Evolutionary conservation across 768 basidiomycete genomes (phyloP).

Genomic region (Suillus ampliporus): DNA sequence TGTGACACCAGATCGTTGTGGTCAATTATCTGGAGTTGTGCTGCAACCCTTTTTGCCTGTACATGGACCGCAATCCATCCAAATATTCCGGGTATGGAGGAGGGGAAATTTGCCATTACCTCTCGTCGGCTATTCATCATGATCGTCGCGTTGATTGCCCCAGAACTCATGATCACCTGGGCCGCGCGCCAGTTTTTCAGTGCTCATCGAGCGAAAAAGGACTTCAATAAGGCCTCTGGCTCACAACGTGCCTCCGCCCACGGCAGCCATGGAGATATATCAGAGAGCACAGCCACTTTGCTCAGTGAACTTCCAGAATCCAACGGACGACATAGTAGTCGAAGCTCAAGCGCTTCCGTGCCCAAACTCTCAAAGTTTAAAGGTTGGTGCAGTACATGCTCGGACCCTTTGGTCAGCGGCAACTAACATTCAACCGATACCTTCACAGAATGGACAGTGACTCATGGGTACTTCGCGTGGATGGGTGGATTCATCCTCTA

Average conservation of each 20-base stretch:
- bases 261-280: no score
- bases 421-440: not conserved
- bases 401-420: not conserved
- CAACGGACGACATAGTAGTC: no score
- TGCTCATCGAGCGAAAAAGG: constrained; percentile 13
- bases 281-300: accelerated
- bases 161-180: constrained; percentile 36
- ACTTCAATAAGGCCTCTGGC: no score
- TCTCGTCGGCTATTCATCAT: constrained; percentile 22
- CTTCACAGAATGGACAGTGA: constrained; percentile 8
- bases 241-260: no score
- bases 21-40: no score
- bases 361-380: not conserved
- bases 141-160: constrained; percentile 25
- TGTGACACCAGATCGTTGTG: no score
- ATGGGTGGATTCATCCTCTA: constrained; percentile 30
- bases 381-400: not conserved
- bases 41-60: no score
- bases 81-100: constrained; percentile 19
- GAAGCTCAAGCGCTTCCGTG: no score
- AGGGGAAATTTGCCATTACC: constrained; percentile 8
- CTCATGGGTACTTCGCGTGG: constrained; percentile 22
- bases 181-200: constrained; percentile 29
- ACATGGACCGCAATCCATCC: no score
- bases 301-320: not conserved